A percentile compares a stretch with the other conserved stretches of the same genome.
phyloP scores from a whole-genome alignment of 306 rosid genomes.

The Fagus crenata region DNA sequence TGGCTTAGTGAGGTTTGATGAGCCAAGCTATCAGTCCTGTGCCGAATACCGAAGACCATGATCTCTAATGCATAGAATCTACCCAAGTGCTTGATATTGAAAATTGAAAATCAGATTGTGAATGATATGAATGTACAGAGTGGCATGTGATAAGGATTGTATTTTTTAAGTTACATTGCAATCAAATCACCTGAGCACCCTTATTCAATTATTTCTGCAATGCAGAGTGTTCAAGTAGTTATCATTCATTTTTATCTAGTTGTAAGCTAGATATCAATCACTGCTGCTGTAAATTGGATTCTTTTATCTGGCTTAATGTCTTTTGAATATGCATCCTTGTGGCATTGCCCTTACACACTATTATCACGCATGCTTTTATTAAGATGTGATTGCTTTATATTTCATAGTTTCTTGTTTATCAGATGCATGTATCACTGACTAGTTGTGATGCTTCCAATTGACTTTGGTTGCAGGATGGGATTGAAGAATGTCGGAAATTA shows the following conservation, averaged over 20 bases:
- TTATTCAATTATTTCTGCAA: not conserved
- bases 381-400: not conserved
- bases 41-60: not conserved
- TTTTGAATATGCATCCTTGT: conserved; percentile 7
- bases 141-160: not conserved
- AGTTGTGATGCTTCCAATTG: not conserved
- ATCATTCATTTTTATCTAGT: conserved; percentile 9
- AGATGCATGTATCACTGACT: not conserved
- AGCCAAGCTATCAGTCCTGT: not conserved
- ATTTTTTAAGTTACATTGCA: conserved; percentile 14
- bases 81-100: not conserved
- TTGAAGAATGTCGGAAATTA: conserved; percentile 91
- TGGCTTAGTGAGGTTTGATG: not conserved
- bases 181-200: not conserved
- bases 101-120: not conserved
- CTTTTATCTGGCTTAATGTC: conserved; percentile 1
- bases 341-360: not conserved
- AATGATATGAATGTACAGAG: not conserved
- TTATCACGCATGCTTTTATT: conserved; percentile 19
- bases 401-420: not conserved
- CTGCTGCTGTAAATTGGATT: conserved; percentile 1
- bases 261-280: conserved; percentile 17
- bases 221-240: not conserved
- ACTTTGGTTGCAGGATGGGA: conserved; percentile 65
- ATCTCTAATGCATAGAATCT: not conserved